Evolutionary conservation across 768 basidiomycete genomes (phyloP), one percentile per base, ranked within the genome.

Genomic region (Boletus eberwhitei): DNA sequence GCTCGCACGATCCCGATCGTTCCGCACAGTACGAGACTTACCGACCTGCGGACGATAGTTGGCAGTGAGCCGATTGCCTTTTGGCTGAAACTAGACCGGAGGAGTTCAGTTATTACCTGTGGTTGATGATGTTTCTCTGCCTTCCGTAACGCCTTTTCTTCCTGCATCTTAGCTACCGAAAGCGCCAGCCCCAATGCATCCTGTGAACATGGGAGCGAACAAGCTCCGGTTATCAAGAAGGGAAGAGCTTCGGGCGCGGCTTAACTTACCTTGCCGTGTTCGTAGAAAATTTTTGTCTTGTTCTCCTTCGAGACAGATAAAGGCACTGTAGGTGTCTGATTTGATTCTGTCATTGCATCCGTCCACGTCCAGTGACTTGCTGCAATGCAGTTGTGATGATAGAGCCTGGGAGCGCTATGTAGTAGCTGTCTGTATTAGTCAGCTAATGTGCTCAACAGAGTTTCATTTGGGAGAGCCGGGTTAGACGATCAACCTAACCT

Each of bases 101-200:
- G 35, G 48, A 36, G 6, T 40, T 56, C 50, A 35, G 49, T 48
- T 43, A 76, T 48, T 43, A 76, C 78, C 76, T 77, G 74, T 61
- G 67, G 53, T 57, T 68, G 71, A 44, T 71, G 75, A 58, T 68
- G 71, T 60, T 71, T 79, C 60, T 73, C 71, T 48, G 66, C 67
- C 62, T 74, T 80, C 8, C 59, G 68, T 48, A 67, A 64, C 7
- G 71, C 58, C 51, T 75, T 80, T 61, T 79, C 63, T 66, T 83
- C 81, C 55, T 80, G 76, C 16, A 58, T 62, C 34, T 63, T 64
- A n/a, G 69, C 76, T 63, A 83, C 79, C 36, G 74, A 74, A 55
- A 70, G 61, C n/a, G 81, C 82, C 13, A 83, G 65, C 48, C 66
- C 67, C 54, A 80, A 59, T 6, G 75, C 74, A 57, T 81, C 79